Base-by-base conservation (phyloP, 257 asterid genomes). In the Galeopsis tetrahit region DNA sequence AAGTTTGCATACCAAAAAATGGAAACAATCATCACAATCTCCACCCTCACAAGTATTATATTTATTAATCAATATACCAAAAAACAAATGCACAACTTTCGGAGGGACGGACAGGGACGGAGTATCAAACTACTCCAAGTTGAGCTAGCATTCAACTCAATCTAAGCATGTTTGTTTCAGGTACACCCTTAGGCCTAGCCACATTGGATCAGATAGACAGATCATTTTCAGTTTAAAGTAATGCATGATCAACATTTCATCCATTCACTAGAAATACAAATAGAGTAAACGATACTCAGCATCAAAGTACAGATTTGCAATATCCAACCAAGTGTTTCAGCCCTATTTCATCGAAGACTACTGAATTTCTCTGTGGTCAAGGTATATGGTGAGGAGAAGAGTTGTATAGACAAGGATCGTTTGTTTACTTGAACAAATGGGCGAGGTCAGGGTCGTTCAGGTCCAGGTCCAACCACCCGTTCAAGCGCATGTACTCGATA, bases 391-490 rank as follows among this genome's bases (percentile, higher is more conserved):
- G 67, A 63, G 60, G 67, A 63, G 60, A 69, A 17, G 49, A 51
- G 10, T 66, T 33, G 7, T 60, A 48, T 6, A 36, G 0, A 3
- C 10, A 56, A 7, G 15, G 62, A 69, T 35, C 2, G 69, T 81
- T 81, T 79, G 69, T 80, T 81, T 79, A 85, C 84, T 91, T 85
- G 74, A 88, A 82, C 63, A 94, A 76, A 77, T 68, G 96, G 0
- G 90, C 93, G 0, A 91, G 84, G 71, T 88, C 92, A 1, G 96
- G 99, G 72, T 91, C 97, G 49, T 88, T 78, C 75, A 89, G 64
- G 86, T 88, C 82, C 75, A 91, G 53, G 76, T 94, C 99, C 81
- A 91, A 68, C 99, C 91, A 87, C n/a, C 99, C 97, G n/a, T 88
- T 77, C 80, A 89, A 7, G 2, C 81, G 93, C 99, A 94, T 94